These are phyloP conservation scores for Sequoia sempervirens DNA, from an alignment of 75 land plant genomes.

Conservation along the genomic window DNA sequence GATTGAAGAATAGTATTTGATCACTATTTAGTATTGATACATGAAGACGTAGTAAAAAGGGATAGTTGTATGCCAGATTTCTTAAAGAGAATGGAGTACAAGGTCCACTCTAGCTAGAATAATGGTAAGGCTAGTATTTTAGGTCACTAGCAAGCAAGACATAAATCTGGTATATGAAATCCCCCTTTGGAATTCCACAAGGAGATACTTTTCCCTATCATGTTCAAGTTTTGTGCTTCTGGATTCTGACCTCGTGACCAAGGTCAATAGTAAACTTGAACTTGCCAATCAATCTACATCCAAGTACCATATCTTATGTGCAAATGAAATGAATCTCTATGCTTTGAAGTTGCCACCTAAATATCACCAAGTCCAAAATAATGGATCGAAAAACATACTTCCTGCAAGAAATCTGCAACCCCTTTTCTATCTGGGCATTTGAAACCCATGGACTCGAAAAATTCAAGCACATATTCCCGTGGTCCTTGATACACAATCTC, in stretches of 20 bases:
- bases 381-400: conserved; percentile 17
- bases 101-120: background rate
- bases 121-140: background rate
- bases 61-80: background rate
- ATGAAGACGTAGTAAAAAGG: background rate
- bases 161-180: background rate
- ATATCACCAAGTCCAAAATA: background rate
- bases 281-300: background rate
- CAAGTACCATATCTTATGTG: conserved; percentile 15
- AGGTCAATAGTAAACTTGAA: background rate
- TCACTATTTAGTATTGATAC: background rate
- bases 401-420: conserved; percentile 37
- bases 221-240: background rate
- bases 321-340: conserved; percentile 36
- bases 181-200: background rate
- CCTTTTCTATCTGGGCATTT: conserved; percentile 35
- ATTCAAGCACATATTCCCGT: conserved; percentile 38
- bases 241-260: background rate
- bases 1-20: background rate
- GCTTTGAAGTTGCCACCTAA: background rate
- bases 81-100: background rate
- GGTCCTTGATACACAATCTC: conserved; percentile 81
- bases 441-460: conserved; percentile 31
- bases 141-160: background rate
- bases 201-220: background rate